These are phyloP conservation scores for Diaporthe destruens DNA, from an alignment of 2,329 filamentous ascomycete genomes.

Conservation along the genomic window DNA sequence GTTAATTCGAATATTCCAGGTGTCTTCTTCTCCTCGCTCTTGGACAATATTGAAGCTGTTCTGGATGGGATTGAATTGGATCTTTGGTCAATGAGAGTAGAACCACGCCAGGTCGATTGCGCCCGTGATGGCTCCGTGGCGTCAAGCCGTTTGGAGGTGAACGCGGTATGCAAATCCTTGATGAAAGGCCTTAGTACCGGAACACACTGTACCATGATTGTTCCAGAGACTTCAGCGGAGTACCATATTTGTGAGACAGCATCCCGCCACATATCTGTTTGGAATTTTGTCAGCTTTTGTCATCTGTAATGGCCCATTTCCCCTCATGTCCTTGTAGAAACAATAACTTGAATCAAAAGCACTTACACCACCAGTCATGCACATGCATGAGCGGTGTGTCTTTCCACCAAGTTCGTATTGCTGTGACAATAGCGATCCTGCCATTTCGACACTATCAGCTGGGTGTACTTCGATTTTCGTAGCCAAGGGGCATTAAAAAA, in stretches of 20 bases:
- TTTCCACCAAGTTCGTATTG: conserved; percentile 63
- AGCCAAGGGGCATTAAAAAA: neutral
- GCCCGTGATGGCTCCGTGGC: conserved; percentile 33
- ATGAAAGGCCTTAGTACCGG: conserved; percentile 64
- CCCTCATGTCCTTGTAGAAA: neutral
- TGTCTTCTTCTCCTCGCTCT: conserved; percentile 38
- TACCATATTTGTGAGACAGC: conserved; percentile 62
- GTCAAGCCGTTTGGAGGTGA: conserved; percentile 49
- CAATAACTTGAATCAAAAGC: conserved; percentile 45
- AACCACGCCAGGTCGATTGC: conserved; percentile 38
- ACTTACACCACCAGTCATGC: conserved; percentile 60
- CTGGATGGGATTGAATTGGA: conserved; percentile 2
- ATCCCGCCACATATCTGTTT: conserved; percentile 52
- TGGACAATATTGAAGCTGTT: conserved; percentile 32
- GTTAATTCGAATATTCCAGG: conserved; percentile 34
- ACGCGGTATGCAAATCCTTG: conserved; percentile 54
- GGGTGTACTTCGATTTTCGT: neutral
- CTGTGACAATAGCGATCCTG: conserved; percentile 61
- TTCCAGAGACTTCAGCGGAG: conserved; percentile 65
- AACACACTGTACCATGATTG: conserved; percentile 67
- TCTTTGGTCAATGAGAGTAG: conserved; percentile 36
- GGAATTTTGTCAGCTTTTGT: conserved; percentile 9
- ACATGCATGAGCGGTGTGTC: conserved; percentile 57
- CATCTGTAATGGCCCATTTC: neutral
- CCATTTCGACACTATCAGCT: neutral